Conservation (phyloP, 192 early-diverging fungal genomes). For the Entrophospora sp. region DNA sequence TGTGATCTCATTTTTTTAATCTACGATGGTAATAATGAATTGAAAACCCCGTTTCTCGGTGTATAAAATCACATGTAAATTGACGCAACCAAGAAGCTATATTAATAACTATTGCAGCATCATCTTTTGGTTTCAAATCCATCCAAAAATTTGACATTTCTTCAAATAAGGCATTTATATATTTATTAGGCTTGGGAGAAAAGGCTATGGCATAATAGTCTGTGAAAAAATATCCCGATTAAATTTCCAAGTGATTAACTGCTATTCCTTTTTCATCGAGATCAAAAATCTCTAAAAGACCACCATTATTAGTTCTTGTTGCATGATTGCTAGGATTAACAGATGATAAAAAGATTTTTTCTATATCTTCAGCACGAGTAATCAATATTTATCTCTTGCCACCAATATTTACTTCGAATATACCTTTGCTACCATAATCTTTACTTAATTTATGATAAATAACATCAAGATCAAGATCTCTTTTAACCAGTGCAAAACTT, state of each 20-base stretch:
- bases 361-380: constrained; percentile 12
- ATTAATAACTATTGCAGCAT: background rate
- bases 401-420: constrained; percentile 11
- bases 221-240: constrained; percentile 4
- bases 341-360: background rate
- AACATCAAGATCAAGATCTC: background rate
- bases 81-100: constrained; percentile 1
- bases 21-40: constrained; percentile 2
- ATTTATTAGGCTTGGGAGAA: background rate
- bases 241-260: constrained; percentile 14
- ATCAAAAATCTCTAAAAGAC: constrained; percentile 9
- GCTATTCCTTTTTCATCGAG: constrained; percentile 9
- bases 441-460: constrained; percentile 6
- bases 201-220: constrained; percentile 1
- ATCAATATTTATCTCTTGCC: background rate
- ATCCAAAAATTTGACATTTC: constrained; percentile 19
- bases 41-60: background rate
- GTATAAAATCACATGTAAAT: constrained; percentile 12
- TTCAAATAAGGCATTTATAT: background rate
- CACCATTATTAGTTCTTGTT: constrained; percentile 6
- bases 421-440: background rate
- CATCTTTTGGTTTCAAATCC: background rate
- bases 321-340: background rate
- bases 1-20: background rate
- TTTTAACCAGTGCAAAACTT: background rate